Evolutionary conservation across 371 early-diverging fungal genomes (phyloP), one percentile per base, ranked within the genome.

Genomic region (Mucor piriformis): DNA sequence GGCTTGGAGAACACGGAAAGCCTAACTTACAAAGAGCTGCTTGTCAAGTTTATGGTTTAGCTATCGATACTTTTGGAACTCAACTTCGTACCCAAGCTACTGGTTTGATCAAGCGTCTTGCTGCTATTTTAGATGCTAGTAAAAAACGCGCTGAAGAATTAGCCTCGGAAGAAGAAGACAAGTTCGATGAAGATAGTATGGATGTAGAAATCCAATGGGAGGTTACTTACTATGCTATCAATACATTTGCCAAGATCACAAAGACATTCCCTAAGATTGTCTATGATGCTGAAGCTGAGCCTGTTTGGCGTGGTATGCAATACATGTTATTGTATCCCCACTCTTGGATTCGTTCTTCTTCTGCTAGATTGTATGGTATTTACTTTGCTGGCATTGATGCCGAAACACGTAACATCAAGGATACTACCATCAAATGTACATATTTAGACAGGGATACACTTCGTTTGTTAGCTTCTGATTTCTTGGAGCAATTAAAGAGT

Each of bases 21-120:
- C 76, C 77, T 4, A 83, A 67, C 42, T 69, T 91, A 33, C 87
- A 88, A 43, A 80, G 90, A 3, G 87, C 92, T 4, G 89, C 93
- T 2, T 83, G 89, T 13, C 97, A 96, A 70, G 87, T 92, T 3
- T 89, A 89, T 58, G 95, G 96, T 0, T 75, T 96, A 10, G 71
- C 90, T 23, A 74, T 95, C 16, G 95, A 93, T 48, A 79, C 89
- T 2, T 83, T 88, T 54, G 87, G 86, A 11, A 83, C 83, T 0
- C 64, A 76, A 52, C 74, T 87, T 58, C 79, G 74, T 59, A 61
- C 71, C 61, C 86, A 87, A 40, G 77, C 82, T 25, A 72, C 83
- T 13, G 63, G 54, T 8, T 58, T 91, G 21, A 54, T 90, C 34
- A 60, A 64, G 25, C 70, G 79, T 3, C 50, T 92, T 8, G 67